These are phyloP conservation scores for Psidium friedrichsthalianum DNA, from an alignment of 345 rosid species.

Conservation along the genomic window DNA sequence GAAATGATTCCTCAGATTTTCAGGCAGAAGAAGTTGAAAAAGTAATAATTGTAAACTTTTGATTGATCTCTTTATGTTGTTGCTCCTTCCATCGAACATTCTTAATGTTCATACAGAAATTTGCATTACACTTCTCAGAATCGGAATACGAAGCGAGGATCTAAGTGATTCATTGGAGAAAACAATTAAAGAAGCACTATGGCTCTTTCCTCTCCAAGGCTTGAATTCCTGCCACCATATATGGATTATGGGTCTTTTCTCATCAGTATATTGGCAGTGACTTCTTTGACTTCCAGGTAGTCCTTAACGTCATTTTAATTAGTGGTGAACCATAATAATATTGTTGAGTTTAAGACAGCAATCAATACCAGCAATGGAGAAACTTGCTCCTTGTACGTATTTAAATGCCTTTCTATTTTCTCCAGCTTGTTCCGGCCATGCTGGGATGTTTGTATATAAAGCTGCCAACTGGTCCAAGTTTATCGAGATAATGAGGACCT, in stretches of 20 bases:
- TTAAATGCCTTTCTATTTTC: neutral
- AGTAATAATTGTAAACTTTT: constrained; percentile 20
- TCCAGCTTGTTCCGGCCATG: constrained; percentile 85
- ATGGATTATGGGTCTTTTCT: constrained; percentile 68
- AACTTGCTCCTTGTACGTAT: neutral
- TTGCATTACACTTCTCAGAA: constrained; percentile 21
- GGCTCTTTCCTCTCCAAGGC: constrained; percentile 88
- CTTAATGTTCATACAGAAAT: neutral
- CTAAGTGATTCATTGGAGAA: constrained; percentile 49
- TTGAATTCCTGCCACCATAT: constrained; percentile 69
- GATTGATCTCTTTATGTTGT: neutral
- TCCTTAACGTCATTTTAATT: neutral
- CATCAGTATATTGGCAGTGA: constrained; percentile 48
- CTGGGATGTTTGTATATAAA: constrained; percentile 85
- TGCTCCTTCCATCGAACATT: neutral
- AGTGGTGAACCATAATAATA: neutral
- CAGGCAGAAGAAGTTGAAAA: constrained; percentile 52
- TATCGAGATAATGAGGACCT: constrained; percentile 90
- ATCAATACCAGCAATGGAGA: neutral
- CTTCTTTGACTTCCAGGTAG: constrained; percentile 81
- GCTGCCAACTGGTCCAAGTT: constrained; percentile 88
- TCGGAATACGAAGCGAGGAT: constrained; percentile 83
- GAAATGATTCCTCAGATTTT: constrained; percentile 71
- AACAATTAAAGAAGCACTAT: constrained; percentile 46
- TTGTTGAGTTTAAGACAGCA: neutral